Conservation (phyloP, 192 early-diverging fungal genomes). For the Geosiphon pyriformis region DNA sequence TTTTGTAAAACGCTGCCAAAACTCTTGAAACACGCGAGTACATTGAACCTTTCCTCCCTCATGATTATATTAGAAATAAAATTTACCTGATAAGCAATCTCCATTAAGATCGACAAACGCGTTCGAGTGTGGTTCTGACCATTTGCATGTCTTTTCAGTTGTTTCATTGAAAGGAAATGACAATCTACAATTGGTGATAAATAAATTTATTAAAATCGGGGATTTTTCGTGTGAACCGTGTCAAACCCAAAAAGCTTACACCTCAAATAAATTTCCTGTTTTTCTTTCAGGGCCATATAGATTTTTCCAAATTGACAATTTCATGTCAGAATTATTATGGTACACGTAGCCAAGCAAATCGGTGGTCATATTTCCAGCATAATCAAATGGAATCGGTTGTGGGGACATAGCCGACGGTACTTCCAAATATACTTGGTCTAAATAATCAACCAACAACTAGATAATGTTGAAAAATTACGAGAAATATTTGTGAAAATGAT, state of each 20-base stretch:
- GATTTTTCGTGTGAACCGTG: neutral
- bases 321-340: slow-evolving; percentile 29
- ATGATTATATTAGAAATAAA: too few relatives aligned
- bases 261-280: slow-evolving; percentile 32
- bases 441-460: slow-evolving; percentile 29
- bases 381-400: slow-evolving; percentile 61
- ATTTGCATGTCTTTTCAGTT: slow-evolving; percentile 45
- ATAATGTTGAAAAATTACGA: neutral
- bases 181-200: neutral
- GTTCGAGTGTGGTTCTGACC: slow-evolving; percentile 80
- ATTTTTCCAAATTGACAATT: slow-evolving; percentile 45
- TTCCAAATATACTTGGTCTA: too few relatives aligned
- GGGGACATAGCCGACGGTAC: slow-evolving; percentile 39
- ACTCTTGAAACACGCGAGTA: too few relatives aligned
- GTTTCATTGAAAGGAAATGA: slow-evolving; percentile 22
- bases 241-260: slow-evolving; percentile 26
- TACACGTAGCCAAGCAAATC: slow-evolving; percentile 51
- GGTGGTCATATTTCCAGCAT: slow-evolving; percentile 54
- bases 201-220: neutral
- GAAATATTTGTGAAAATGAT: neutral
- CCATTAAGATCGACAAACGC: slow-evolving; percentile 91
- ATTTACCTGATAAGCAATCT: slow-evolving; percentile 74
- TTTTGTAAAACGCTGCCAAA: too few relatives aligned
- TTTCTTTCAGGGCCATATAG: slow-evolving; percentile 24
- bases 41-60: too few relatives aligned